Evolutionary conservation across 805 yeast genomes (phyloP).

Genomic region (Zygoascus ofunaensis): DNA sequence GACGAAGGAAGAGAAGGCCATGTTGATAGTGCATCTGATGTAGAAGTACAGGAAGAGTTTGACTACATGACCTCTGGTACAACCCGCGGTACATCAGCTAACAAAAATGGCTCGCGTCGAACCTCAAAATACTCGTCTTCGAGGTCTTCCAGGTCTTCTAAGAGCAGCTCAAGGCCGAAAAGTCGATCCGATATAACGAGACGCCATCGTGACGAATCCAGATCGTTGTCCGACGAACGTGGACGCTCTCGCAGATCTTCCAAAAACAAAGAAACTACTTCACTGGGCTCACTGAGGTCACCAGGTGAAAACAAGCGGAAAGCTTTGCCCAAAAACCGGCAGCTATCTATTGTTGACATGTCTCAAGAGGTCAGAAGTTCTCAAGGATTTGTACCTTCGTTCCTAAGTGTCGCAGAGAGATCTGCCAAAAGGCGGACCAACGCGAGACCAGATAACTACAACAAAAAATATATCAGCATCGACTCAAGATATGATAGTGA

Average conservation of each 20-base stretch:
- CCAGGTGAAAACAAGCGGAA: not conserved
- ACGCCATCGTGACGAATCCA: not conserved
- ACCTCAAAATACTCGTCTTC: not conserved
- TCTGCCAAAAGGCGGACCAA: not conserved
- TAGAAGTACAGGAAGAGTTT: not conserved
- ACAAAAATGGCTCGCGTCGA: too few species aligned
- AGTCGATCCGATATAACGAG: not conserved
- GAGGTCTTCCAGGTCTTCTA: not conserved
- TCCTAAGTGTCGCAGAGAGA: slow-evolving; percentile 1
- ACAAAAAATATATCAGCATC: slow-evolving; percentile 1
- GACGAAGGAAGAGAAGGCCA: not conserved
- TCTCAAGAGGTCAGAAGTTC: not conserved
- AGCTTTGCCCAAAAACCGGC: not conserved
- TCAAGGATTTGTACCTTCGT: not conserved
- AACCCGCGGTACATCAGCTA: not conserved
- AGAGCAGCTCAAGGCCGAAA: not conserved
- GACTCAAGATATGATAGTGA: not conserved
- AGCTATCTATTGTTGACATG: not conserved
- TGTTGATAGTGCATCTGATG: not conserved
- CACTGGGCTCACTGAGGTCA: too few species aligned
- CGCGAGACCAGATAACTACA: not conserved
- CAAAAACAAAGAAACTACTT: not conserved
- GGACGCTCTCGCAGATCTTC: not conserved
- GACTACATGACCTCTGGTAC: not conserved
- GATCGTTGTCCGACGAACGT: not conserved